These are phyloP conservation scores for Pogostemon cablin DNA, from an alignment of 257 asterid genomes.

Conservation along the genomic window DNA sequence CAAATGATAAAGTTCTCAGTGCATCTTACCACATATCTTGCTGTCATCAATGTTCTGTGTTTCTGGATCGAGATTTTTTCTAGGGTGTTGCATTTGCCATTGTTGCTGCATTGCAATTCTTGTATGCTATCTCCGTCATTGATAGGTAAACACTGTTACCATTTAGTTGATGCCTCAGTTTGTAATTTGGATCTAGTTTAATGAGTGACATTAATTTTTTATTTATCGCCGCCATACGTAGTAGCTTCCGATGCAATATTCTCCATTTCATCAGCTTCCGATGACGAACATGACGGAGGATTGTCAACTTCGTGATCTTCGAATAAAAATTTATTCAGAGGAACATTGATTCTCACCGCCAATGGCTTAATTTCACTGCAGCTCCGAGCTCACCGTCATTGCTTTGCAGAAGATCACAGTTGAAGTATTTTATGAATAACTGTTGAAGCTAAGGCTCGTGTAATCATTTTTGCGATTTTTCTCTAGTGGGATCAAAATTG, in stretches of 20 bases:
- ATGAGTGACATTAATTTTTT: neutral
- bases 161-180: constrained; percentile 3
- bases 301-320: constrained; percentile 34
- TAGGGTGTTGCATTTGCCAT: constrained; percentile 94
- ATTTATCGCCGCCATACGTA: constrained; percentile 66
- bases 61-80: constrained; percentile 78
- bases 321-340: constrained; percentile 34
- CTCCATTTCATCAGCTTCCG: constrained; percentile 72
- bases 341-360: constrained; percentile 29
- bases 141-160: constrained; percentile 63
- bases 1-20: constrained; percentile 88
- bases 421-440: constrained; percentile 50
- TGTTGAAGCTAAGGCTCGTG: constrained; percentile 48
- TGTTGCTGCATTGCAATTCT: constrained; percentile 88
- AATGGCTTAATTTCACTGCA: neutral
- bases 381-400: neutral
- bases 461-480: constrained; percentile 25
- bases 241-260: constrained; percentile 62
- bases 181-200: constrained; percentile 11
- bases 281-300: constrained; percentile 57
- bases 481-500: constrained; percentile 27
- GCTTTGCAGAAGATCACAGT: constrained; percentile 37
- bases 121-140: constrained; percentile 83
- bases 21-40: constrained; percentile 93
- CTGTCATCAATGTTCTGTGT: constrained; percentile 86